Evolutionary conservation across 202 grass and related monocot genomes (phyloP).

Genomic region (Elaeis oleifera): DNA sequence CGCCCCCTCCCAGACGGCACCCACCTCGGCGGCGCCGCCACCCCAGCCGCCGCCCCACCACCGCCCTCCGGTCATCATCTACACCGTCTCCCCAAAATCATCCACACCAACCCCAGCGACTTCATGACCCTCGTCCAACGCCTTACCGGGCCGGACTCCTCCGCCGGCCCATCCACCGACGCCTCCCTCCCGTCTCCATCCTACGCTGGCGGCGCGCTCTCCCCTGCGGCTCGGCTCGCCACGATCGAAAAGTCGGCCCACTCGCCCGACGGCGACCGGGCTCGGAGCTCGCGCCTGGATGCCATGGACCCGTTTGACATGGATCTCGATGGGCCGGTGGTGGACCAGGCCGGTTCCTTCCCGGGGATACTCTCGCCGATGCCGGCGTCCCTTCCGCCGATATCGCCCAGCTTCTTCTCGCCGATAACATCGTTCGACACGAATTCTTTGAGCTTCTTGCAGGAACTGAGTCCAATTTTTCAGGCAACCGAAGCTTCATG

Average conservation of each 20-base stretch:
- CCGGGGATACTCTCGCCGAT: constrained; percentile 13
- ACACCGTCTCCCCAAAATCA: neutral
- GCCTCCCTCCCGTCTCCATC: neutral
- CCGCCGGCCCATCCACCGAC: neutral
- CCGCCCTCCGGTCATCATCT: constrained; percentile 54
- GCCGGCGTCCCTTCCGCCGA: constrained; percentile 2
- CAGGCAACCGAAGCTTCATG: too few relatives aligned
- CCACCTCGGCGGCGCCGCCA: neutral
- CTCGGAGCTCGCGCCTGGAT: neutral
- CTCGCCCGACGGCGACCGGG: constrained; percentile 22
- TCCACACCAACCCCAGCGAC: neutral
- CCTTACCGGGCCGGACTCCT: neutral
- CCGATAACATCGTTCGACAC: constrained; percentile 9
- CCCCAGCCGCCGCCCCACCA: neutral
- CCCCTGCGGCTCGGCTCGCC: constrained; percentile 47
- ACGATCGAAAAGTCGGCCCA: constrained; percentile 68
- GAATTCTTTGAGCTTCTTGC: neutral
- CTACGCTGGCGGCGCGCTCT: constrained; percentile 17
- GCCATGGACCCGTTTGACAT: neutral
- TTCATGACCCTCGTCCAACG: constrained; percentile 12
- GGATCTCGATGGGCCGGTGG: constrained; percentile 12
- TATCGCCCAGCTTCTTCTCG: constrained; percentile 3
- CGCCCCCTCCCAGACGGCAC: neutral
- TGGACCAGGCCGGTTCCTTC: neutral
- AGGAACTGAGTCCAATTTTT: constrained; percentile 1